These are phyloP conservation scores for Massarina eburnea DNA, from an alignment of 2,329 filamentous ascomycete genomes.

Conservation along the genomic window DNA sequence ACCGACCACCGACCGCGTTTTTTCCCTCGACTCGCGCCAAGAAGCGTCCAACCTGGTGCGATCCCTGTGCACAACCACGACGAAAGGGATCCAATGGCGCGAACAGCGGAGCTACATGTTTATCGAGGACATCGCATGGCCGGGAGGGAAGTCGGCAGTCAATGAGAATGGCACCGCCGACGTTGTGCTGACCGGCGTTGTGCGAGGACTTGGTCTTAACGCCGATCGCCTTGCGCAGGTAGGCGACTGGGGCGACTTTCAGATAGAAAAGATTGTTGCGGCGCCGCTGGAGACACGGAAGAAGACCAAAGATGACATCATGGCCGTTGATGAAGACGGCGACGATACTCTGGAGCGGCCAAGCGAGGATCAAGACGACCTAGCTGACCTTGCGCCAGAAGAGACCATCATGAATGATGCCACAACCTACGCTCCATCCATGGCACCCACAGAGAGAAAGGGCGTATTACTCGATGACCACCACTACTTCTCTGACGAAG, in stretches of 20 bases:
- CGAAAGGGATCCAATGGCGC: conserved; percentile 93
- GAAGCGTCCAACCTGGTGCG: conserved; percentile 90
- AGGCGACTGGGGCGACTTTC: conserved; percentile 91
- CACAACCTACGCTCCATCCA: conserved; percentile 50
- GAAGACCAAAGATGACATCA: conserved; percentile 64
- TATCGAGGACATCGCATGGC: conserved; percentile 78
- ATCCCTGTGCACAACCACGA: conserved; percentile 85
- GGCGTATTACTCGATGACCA: conserved; percentile 94
- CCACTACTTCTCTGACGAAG: conserved; percentile 95
- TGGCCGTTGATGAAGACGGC: conserved; percentile 64
- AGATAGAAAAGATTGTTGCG: conserved; percentile 84
- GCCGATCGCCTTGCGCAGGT: conserved; percentile 87
- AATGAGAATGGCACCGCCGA: conserved; percentile 55
- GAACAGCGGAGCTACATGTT: conserved; percentile 96
- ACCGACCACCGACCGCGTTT: conserved; percentile 86
- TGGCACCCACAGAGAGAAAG: conserved; percentile 60
- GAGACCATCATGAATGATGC: conserved; percentile 77
- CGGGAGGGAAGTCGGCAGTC: conserved; percentile 47
- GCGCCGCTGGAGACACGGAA: conserved; percentile 65
- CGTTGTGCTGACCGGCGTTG: conserved; percentile 78
- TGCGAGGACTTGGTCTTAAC: conserved; percentile 84
- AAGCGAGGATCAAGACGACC: conserved; percentile 76
- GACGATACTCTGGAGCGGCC: conserved; percentile 68
- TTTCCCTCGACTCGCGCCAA: conserved; percentile 83
- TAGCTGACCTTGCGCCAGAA: conserved; percentile 83